Base-by-base conservation (phyloP, 208 protist genomes). In the Polymyxa betae region DNA sequence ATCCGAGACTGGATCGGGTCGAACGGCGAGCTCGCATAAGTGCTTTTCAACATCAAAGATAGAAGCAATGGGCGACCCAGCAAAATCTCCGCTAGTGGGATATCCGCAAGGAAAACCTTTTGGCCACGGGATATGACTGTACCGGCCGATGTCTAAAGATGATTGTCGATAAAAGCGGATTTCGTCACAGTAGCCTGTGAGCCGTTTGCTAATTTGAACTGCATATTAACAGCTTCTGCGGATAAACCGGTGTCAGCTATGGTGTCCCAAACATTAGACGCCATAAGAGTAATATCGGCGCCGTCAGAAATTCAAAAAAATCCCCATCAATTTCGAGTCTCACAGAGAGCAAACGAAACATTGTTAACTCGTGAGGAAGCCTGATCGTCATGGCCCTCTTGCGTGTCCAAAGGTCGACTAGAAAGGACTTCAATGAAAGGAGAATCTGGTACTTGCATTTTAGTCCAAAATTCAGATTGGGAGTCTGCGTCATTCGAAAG, bases 11-110 rank as follows among this genome's bases (percentile, higher is more conserved):
- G 72, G 72, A 43, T 43, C 72, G 72, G 72, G 12, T 38, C 72
- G 5, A 35, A 5, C 35, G 16, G 72, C 72, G n/a, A 82, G 5
- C 5, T 43, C 40, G 16, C 72, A 43, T 82, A 82, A 40, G 10
- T 82, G 72, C 35, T 82, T 5, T 43, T 82, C 72, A 5, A 82
- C 72, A n/a, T 82, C 72, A 82, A n/a, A 12, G 16, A 35, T 12
- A 82, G 35, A 5, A 82, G 72, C 12, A 82, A 43, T 45, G 72
- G 72, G 5, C 72, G 72, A 5, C 5, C 72, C 12, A 82, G 72
- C 35, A 82, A 43, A 35, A 82, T n/a, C n/a, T 35, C 72, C 5
- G 72, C 16, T n/a, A 82, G 5, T 35, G 5, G 10, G 5, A 5
- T 5, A 20, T 82, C 72, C 16, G n/a, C 72, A 43, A 82, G 10